A percentile compares a stretch with the other conserved stretches of the same genome.
Conservation (phyloP, 2,329 filamentous ascomycete species). For the Diplodia intermedia region DNA sequence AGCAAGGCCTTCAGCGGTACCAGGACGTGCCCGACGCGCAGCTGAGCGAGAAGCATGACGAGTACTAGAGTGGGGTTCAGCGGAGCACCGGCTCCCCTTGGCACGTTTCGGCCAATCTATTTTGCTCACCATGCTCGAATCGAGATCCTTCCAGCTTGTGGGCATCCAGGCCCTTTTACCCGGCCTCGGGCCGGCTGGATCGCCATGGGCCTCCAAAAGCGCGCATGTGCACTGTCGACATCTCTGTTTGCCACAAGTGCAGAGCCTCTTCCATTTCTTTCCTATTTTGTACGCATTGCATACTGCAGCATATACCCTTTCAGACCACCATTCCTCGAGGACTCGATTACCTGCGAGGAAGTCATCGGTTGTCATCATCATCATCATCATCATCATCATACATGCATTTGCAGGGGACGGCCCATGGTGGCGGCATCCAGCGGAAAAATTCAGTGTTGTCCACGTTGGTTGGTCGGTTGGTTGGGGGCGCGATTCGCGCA, state of each 20-base stretch:
- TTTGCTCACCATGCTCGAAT: neutral
- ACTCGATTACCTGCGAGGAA: neutral
- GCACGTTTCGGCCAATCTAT: slow-evolving; percentile 6
- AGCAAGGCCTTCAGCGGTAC: slow-evolving; percentile 2
- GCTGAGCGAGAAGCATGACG: neutral
- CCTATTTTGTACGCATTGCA: neutral
- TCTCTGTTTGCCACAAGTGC: neutral
- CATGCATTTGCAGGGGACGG: slow-evolving; percentile 1
- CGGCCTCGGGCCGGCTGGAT: slow-evolving; percentile 4
- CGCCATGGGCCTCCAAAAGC: neutral
- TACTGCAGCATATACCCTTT: slow-evolving; percentile 3
- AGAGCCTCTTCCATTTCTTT: neutral
- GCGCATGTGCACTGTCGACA: neutral
- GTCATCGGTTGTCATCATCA: neutral
- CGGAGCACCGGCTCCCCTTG: neutral
- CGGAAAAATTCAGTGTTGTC: slow-evolving; percentile 2
- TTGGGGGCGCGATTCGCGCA: slow-evolving; percentile 15
- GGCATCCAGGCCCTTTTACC: neutral
- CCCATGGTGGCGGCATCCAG: slow-evolving; percentile 8
- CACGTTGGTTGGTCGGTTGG: neutral
- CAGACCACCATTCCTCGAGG: neutral
- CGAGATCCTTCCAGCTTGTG: neutral
- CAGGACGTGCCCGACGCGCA: neutral
- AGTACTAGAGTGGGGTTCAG: neutral
- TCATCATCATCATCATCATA: slow-evolving; percentile 6